Percentiles rank a stretch among this genome's conserved stretches.
Conservation (phyloP, 345 rosid genomes). For the Nasturtium officinale region DNA sequence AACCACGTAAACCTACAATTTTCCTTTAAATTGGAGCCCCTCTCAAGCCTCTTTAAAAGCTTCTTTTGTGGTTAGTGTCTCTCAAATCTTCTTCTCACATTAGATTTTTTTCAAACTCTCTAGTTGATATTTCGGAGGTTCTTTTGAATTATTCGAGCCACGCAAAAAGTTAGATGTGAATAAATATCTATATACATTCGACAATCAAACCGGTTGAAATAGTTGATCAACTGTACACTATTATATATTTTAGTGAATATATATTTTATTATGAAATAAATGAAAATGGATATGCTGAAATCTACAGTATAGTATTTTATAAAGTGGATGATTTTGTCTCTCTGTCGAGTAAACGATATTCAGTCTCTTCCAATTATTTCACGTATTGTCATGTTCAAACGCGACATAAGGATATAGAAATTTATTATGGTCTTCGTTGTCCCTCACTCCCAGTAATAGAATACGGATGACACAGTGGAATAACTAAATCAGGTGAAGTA, state of each 20-base stretch:
- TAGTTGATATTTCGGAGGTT: background rate
- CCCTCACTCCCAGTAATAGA: background rate
- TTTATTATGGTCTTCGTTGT: conserved; percentile 24
- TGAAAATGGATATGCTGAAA: background rate
- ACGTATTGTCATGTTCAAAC: conserved; percentile 26
- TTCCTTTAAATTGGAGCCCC: background rate
- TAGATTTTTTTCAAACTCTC: background rate
- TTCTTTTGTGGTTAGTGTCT: background rate
- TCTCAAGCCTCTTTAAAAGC: background rate
- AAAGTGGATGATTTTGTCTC: conserved; percentile 6
- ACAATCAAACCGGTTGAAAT: background rate
- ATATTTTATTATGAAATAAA: background rate
- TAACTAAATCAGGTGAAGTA: background rate
- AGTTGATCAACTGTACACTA: background rate
- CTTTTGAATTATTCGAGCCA: background rate
- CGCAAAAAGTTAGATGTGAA: background rate
- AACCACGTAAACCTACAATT: background rate
- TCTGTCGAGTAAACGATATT: conserved; percentile 13
- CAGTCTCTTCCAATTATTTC: conserved; percentile 26
- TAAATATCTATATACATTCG: background rate
- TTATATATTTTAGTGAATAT: background rate
- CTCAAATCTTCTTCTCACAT: background rate
- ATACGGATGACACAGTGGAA: background rate
- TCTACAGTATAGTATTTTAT: background rate
- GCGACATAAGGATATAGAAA: conserved; percentile 22